Percentiles rank a stretch among this genome's conserved stretches.
phyloP scores from a whole-genome alignment of 352 stramenopile species.

The Phytophthora europaea region DNA sequence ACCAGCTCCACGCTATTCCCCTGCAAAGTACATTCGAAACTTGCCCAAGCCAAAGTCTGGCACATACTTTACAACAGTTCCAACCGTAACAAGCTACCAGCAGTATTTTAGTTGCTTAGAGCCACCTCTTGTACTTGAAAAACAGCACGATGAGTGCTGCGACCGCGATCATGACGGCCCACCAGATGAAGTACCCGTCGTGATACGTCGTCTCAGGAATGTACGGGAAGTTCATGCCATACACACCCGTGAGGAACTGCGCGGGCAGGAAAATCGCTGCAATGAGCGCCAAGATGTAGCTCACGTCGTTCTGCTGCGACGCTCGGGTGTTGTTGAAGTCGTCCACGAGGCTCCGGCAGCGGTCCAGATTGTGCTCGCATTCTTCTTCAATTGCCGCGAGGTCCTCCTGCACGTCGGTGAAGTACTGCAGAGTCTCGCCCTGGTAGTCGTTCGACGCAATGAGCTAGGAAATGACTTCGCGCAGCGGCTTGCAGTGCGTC shows the following conservation, averaged over 20 bases:
- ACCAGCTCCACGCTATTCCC: too few relatives aligned
- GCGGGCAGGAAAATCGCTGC: conserved; percentile 82
- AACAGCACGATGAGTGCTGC: not conserved
- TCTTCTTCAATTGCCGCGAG: conserved; percentile 77
- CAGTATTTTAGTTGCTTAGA: not conserved
- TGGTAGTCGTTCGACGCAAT: conserved; percentile 71
- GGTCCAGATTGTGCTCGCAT: conserved; percentile 77
- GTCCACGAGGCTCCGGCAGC: conserved; percentile 68
- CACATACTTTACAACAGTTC: not conserved
- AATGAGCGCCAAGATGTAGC: conserved; percentile 79
- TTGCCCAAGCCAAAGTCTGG: too few relatives aligned
- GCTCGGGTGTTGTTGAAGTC: conserved; percentile 72
- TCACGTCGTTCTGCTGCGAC: conserved; percentile 74
- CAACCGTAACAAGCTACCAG: not conserved
- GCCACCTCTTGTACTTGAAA: conserved; percentile 1
- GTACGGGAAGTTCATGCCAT: conserved; percentile 90
- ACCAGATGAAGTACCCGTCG: conserved; percentile 84
- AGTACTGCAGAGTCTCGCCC: conserved; percentile 75
- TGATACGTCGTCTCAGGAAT: conserved; percentile 80
- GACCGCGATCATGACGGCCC: conserved; percentile 49
- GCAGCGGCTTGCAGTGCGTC: conserved; percentile 67
- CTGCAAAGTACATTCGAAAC: too few relatives aligned
- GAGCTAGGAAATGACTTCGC: conserved; percentile 70
- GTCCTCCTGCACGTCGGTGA: conserved; percentile 86
- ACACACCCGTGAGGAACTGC: conserved; percentile 86